These are phyloP conservation scores for Coprinopsis strossmayeri DNA, from an alignment of 768 basidiomycete genomes.

Conservation along the genomic window DNA sequence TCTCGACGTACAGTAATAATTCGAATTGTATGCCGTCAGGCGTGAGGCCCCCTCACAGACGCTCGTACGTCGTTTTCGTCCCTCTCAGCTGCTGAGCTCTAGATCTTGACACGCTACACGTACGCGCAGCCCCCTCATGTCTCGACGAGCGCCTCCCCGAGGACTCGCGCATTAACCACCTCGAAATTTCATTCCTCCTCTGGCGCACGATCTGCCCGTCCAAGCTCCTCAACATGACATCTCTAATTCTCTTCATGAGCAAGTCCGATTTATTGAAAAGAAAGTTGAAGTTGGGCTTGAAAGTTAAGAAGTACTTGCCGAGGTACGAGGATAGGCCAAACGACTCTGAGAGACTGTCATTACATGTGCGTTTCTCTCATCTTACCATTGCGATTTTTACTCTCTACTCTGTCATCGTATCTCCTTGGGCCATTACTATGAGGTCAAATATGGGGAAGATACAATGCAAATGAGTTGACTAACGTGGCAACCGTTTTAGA, in stretches of 20 bases:
- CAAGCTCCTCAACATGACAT: slow-evolving; percentile 51
- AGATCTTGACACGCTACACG: slow-evolving; percentile 27
- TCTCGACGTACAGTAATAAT: too few relatives aligned
- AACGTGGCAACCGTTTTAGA: slow-evolving; percentile 24
- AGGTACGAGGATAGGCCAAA: slow-evolving; percentile 68
- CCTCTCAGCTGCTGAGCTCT: slow-evolving; percentile 13
- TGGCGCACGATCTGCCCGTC: slow-evolving; percentile 68
- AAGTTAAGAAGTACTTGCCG: slow-evolving; percentile 53
- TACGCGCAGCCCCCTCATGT: slow-evolving; percentile 67
- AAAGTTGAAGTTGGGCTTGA: slow-evolving; percentile 50
- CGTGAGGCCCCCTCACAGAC: too few relatives aligned
- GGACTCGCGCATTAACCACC: slow-evolving; percentile 61
- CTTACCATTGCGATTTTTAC: too few relatives aligned
- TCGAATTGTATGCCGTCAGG: too few relatives aligned
- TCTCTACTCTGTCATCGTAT: too few relatives aligned
- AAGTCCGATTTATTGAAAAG: slow-evolving; percentile 63
- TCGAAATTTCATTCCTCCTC: slow-evolving; percentile 66
- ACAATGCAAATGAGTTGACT: too few relatives aligned
- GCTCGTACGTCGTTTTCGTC: not conserved
- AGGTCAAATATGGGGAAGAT: not conserved
- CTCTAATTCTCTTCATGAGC: slow-evolving; percentile 59
- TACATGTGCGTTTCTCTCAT: slow-evolving; percentile 57
- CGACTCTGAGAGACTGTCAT: slow-evolving; percentile 55
- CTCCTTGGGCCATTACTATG: too few relatives aligned
- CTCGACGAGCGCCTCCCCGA: slow-evolving; percentile 73